Evolutionary conservation across 2,329 filamentous ascomycete genomes (phyloP).

Genomic region (Pseudogymnoascus sp.): DNA sequence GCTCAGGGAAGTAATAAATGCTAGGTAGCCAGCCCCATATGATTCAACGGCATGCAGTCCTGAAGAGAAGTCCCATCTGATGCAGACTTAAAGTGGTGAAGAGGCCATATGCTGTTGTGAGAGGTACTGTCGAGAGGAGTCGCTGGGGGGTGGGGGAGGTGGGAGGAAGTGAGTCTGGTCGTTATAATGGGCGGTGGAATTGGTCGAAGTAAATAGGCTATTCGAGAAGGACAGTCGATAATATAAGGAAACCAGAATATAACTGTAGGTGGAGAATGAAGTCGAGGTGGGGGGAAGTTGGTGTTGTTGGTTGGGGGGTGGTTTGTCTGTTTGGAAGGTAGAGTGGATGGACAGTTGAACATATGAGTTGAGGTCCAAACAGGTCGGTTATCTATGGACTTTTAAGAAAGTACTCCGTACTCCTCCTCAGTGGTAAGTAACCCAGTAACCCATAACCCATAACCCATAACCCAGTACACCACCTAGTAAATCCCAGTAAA

Average conservation of each 20-base stretch:
- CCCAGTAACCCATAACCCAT: background rate
- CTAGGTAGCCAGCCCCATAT: constrained; percentile 6
- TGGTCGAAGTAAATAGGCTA: constrained; percentile 8
- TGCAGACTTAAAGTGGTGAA: background rate
- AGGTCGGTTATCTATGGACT: constrained; percentile 2
- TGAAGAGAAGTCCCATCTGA: background rate
- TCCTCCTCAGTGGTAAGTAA: background rate
- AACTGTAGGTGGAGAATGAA: constrained; percentile 3
- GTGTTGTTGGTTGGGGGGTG: background rate
- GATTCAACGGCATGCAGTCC: background rate
- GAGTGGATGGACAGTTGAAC: background rate
- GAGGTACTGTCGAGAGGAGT: background rate
- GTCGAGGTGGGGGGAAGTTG: background rate
- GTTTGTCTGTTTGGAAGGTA: constrained; percentile 5
- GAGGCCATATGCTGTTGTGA: background rate
- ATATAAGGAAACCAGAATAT: constrained; percentile 6
- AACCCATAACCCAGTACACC: background rate
- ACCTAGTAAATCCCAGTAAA: background rate
- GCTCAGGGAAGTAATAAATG: background rate
- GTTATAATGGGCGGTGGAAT: background rate
- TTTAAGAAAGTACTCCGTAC: background rate
- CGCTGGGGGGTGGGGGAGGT: background rate
- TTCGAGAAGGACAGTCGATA: constrained; percentile 8
- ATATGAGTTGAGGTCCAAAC: constrained; percentile 8
- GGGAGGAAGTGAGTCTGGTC: background rate